These are phyloP conservation scores for Aspergillus eucalypticola DNA, from an alignment of 2,329 filamentous ascomycete species.

Conservation along the genomic window DNA sequence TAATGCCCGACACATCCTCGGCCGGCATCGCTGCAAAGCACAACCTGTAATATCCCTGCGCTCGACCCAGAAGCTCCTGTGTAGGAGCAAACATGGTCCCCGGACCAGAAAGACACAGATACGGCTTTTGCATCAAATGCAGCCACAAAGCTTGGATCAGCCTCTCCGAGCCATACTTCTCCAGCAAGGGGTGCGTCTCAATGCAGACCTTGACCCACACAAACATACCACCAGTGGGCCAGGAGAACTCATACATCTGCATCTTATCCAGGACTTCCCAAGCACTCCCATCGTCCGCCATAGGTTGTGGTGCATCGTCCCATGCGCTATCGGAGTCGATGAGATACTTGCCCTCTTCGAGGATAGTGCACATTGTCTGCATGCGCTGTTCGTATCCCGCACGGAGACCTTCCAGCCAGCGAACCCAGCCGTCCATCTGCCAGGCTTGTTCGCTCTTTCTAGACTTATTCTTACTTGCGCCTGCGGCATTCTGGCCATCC, in stretches of 20 bases:
- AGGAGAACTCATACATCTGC: slow-evolving; percentile 71
- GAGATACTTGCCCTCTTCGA: slow-evolving; percentile 68
- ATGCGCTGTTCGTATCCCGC: slow-evolving; percentile 84
- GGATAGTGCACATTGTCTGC: slow-evolving; percentile 71
- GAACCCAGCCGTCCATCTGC: slow-evolving; percentile 82
- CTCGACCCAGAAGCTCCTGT: slow-evolving; percentile 57
- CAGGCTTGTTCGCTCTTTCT: slow-evolving; percentile 63
- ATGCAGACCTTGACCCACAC: slow-evolving; percentile 77
- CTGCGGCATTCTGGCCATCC: slow-evolving; percentile 39
- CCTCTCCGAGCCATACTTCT: slow-evolving; percentile 53
- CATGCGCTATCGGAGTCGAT: slow-evolving; percentile 59
- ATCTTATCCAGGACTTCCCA: slow-evolving; percentile 77
- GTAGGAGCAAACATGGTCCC: slow-evolving; percentile 74
- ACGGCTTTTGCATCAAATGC: slow-evolving; percentile 67
- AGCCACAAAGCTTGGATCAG: slow-evolving; percentile 70
- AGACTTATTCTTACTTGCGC: slow-evolving; percentile 38
- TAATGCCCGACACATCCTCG: slow-evolving; percentile 64
- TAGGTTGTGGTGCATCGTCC: slow-evolving; percentile 22
- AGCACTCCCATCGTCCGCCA: slow-evolving; percentile 52
- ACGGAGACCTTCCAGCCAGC: slow-evolving; percentile 83
- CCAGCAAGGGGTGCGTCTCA: slow-evolving; percentile 69
- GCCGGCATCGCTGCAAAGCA: slow-evolving; percentile 85
- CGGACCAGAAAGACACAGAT: slow-evolving; percentile 68
- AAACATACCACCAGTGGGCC: slow-evolving; percentile 90
- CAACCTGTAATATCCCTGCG: slow-evolving; percentile 72